Evolutionary conservation across 2,329 filamentous ascomycete species (phyloP), one percentile per base, ranked within the genome.

Genomic region (Colletotrichum navitas): DNA sequence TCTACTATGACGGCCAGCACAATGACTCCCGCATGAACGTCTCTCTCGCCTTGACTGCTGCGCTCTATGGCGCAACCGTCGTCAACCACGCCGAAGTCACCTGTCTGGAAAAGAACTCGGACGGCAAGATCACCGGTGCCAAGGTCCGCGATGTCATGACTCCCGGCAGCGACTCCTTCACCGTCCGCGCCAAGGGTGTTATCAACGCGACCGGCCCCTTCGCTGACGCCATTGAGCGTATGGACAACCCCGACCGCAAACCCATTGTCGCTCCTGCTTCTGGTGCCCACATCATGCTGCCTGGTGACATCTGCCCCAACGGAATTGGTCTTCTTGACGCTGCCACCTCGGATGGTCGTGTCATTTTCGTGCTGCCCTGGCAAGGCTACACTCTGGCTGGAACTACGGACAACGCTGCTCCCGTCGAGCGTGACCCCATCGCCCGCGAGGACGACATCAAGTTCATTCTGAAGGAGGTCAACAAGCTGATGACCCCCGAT

Each of bases 11-110:
- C 83, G 93, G 93, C 74, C 93, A 93, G 68, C 93, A 95, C 84
- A 95, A 96, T 79, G 93, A 96, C 79, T 94, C 93, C 34, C 90
- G 93, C 73, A 96, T 95, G 93, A 95, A 95, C 80, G 91, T 95
- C 56, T 94, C 92, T 12, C 86, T 96, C 60, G 93, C 92, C 29
- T 90, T 94, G 85, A 95, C 93, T 10, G 93, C 93, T 65, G 90
- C 92, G 11, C 86, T 95, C 45, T 95, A 95, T 79, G 93, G 93
- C 68, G 91, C 91, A 58, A 95, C 92, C 18, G 87, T 95, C 32
- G 89, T 94, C 72, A 95, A 94, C 82, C 92, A 96, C 82, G 86
- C 94, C 80, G 92, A 95, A 80, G 92, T 95, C 43, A 95, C 92
- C 2, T 85, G 83, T 39, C 85, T 95, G 43, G 88, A 91, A 66